These are phyloP conservation scores for Globisporangium spiculum DNA, from an alignment of 352 stramenopile species.

Conservation along the genomic window DNA sequence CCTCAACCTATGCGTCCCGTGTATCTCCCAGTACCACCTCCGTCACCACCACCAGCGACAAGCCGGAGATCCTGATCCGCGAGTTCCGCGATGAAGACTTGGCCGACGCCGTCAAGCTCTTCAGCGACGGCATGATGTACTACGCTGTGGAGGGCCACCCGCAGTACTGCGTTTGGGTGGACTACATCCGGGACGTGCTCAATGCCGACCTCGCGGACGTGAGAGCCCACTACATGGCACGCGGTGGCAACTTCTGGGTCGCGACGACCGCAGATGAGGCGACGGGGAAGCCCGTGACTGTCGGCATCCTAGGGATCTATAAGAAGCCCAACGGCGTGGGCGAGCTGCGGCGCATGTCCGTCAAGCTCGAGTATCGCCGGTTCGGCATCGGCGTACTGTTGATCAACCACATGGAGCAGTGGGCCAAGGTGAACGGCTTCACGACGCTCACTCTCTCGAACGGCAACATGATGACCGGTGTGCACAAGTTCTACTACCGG, in stretches of 20 bases:
- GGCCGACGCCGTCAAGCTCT: slow-evolving; percentile 10
- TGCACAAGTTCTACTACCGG: slow-evolving; percentile 15
- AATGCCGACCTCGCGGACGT: slow-evolving; percentile 11
- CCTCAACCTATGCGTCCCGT: neutral
- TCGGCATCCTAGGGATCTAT: slow-evolving; percentile 13
- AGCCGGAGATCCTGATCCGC: slow-evolving; percentile 2
- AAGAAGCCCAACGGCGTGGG: slow-evolving; percentile 2
- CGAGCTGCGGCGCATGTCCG: slow-evolving; percentile 12
- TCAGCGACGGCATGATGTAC: slow-evolving; percentile 15
- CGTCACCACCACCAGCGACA: neutral
- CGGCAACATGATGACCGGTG: slow-evolving; percentile 16
- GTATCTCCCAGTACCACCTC: neutral
- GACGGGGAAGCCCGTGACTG: neutral
- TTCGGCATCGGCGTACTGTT: slow-evolving; percentile 15
- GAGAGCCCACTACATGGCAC: slow-evolving; percentile 2
- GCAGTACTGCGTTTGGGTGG: slow-evolving; percentile 18
- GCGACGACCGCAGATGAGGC: neutral
- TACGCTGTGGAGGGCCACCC: slow-evolving; percentile 12
- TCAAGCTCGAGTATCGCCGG: slow-evolving; percentile 13
- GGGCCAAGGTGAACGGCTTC: slow-evolving; percentile 12
- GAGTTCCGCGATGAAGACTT: slow-evolving; percentile 5
- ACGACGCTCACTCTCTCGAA: slow-evolving; percentile 16
- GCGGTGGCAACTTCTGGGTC: slow-evolving; percentile 16
- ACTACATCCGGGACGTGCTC: slow-evolving; percentile 7
- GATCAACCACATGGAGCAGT: slow-evolving; percentile 14